Conservation (phyloP, 2,329 filamentous ascomycete species). For the Ascochyta koolunga region DNA sequence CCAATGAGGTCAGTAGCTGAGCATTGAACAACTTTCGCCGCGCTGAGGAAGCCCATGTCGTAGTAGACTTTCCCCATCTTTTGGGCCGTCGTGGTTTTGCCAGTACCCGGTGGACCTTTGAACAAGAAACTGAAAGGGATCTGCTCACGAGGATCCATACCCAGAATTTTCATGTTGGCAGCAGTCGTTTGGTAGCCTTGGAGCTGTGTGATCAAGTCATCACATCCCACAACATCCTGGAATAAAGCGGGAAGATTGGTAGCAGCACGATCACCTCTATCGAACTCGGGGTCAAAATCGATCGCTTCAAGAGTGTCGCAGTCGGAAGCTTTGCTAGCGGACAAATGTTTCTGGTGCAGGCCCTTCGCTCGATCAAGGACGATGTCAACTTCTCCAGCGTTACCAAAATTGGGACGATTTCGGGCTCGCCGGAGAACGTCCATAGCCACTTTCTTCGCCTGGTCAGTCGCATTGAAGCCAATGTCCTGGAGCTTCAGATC, state of each 20-base stretch:
- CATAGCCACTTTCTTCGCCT: conserved; percentile 59
- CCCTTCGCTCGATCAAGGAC: conserved; percentile 65
- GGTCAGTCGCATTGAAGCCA: conserved; percentile 59
- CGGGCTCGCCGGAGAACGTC: conserved; percentile 67
- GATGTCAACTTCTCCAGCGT: conserved; percentile 77
- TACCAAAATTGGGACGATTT: conserved; percentile 71
- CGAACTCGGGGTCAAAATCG: conserved; percentile 67
- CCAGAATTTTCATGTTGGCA: conserved; percentile 57
- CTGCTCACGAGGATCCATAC: conserved; percentile 62
- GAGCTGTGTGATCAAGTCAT: conserved; percentile 60
- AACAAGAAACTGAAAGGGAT: conserved; percentile 74
- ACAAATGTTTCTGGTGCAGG: conserved; percentile 55
- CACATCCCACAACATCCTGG: conserved; percentile 63
- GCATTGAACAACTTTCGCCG: conserved; percentile 66
- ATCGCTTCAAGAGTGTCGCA: conserved; percentile 48
- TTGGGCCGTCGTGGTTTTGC: conserved; percentile 74
- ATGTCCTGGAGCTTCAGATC: conserved; percentile 66
- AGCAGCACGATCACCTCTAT: conserved; percentile 56
- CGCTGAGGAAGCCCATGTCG: conserved; percentile 71
- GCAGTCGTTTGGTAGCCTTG: conserved; percentile 62
- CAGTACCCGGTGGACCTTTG: conserved; percentile 71
- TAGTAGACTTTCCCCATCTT: conserved; percentile 79
- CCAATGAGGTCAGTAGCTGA: conserved; percentile 74
- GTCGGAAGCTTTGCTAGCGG: conserved; percentile 29
- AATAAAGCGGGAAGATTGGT: conserved; percentile 63